Evolutionary conservation across 306 rosid species (phyloP).

Genomic region (Pyrus bretschneideri): DNA sequence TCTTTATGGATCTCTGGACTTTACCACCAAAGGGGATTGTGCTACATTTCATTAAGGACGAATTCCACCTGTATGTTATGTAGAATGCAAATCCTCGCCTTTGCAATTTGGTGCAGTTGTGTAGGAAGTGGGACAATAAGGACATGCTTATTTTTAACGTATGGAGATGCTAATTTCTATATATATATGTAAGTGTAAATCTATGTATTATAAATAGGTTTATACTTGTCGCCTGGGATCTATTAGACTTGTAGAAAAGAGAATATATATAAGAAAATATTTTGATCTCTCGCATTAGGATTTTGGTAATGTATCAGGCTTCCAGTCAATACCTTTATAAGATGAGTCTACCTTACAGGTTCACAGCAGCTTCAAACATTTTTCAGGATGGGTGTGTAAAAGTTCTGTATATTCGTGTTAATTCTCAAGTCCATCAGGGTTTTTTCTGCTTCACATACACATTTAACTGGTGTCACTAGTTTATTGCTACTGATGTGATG

Average conservation of each 20-base stretch:
- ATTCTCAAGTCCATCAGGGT: background rate
- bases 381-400: background rate
- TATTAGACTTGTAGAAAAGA: background rate
- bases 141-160: background rate
- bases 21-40: background rate
- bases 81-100: background rate
- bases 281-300: background rate
- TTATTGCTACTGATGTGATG: background rate
- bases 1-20: background rate
- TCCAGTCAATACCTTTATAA: background rate
- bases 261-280: background rate
- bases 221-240: background rate
- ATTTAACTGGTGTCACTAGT: background rate
- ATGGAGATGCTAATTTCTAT: background rate
- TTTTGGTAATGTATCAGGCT: background rate
- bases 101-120: background rate
- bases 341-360: background rate
- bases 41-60: background rate
- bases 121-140: background rate
- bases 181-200: background rate
- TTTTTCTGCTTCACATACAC: background rate
- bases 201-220: background rate
- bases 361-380: background rate
- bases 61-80: background rate
- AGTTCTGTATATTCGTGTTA: background rate